Evolutionary conservation across 177 flowering plant species (phyloP).

Genomic region (Telopea speciosissima): DNA sequence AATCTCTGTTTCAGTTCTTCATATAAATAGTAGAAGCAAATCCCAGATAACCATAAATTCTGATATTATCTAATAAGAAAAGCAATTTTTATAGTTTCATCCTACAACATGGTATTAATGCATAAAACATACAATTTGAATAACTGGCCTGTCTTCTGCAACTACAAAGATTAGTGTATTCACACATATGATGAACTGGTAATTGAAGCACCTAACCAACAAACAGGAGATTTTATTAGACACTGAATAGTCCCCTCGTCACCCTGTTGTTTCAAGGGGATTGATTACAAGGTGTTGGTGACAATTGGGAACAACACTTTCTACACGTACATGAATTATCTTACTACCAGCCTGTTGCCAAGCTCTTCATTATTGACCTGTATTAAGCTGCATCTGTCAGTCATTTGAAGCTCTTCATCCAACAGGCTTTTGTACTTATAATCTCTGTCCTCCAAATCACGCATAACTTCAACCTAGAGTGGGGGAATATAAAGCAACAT

Average conservation of each 20-base stretch:
- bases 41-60: neutral
- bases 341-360: slow-evolving; percentile 29
- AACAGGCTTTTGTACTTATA: slow-evolving; percentile 43
- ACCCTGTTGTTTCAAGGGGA: neutral
- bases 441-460: slow-evolving; percentile 62
- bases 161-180: neutral
- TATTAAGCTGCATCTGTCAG: slow-evolving; percentile 40
- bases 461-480: slow-evolving; percentile 64
- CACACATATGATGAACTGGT: neutral
- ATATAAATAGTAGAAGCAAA: neutral
- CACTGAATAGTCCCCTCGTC: neutral
- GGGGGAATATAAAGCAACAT: neutral
- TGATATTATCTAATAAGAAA: neutral
- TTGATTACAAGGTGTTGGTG: slow-evolving; percentile 10
- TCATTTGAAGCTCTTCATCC: slow-evolving; percentile 60
- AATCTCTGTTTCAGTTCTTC: neutral
- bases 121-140: neutral
- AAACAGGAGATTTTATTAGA: neutral
- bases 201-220: neutral
- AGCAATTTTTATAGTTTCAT: neutral
- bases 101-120: neutral
- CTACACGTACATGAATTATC: slow-evolving; percentile 8
- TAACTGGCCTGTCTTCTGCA: neutral
- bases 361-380: slow-evolving; percentile 46
- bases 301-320: neutral